Conservation (phyloP, 1,284 basidiomycete genomes). For the Cryptococcus sp. region DNA sequence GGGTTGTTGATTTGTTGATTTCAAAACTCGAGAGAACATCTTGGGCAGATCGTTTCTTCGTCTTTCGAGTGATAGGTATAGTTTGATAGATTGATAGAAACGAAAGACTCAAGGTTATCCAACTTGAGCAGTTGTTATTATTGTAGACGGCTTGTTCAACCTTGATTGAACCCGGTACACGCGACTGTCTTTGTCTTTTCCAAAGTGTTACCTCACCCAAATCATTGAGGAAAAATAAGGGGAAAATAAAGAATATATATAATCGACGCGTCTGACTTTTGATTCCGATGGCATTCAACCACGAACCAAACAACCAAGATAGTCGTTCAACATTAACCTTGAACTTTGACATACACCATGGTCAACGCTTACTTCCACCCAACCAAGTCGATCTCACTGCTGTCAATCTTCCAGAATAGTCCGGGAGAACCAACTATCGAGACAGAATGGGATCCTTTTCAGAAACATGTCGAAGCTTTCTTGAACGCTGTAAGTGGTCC, state of each 20-base stretch:
- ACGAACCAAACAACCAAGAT: conserved; percentile 11
- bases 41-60: not conserved
- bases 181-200: too few species aligned
- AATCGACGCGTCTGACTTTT: too few species aligned
- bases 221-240: too few species aligned
- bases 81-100: too few species aligned
- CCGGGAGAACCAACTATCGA: conserved; percentile 19
- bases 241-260: too few species aligned
- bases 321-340: not conserved
- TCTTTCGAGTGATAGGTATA: too few species aligned
- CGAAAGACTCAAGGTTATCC: too few species aligned
- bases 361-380: conserved; percentile 11
- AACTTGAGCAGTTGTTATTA: too few species aligned
- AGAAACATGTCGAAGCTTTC: conserved; percentile 34
- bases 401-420: conserved; percentile 17
- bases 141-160: too few species aligned
- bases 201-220: too few species aligned
- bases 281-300: not conserved
- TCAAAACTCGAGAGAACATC: conserved; percentile 34
- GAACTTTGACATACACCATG: not conserved
- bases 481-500: conserved; percentile 26
- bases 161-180: too few species aligned
- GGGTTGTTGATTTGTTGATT: conserved; percentile 23
- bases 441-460: conserved; percentile 36
- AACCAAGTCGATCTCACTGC: conserved; percentile 16